phyloP scores from a whole-genome alignment of 2,329 filamentous ascomycete genomes.

The Ophiostoma perfectum region DNA sequence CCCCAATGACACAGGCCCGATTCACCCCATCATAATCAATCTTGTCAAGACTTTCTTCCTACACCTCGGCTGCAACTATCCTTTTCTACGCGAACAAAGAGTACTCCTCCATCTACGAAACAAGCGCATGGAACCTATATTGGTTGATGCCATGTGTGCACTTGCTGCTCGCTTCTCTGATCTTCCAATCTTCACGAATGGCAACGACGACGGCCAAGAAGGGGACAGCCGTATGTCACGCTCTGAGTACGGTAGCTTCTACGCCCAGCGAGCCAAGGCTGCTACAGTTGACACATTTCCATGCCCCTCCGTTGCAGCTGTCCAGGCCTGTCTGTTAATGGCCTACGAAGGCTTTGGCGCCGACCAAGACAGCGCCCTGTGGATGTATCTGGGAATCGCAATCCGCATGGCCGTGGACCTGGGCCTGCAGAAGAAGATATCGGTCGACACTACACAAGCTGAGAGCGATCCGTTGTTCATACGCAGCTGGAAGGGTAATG shows the following conservation, averaged over 20 bases:
- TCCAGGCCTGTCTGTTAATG: constrained; percentile 76
- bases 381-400: constrained; percentile 88
- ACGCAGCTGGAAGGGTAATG: not conserved
- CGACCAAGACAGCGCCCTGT: constrained; percentile 80
- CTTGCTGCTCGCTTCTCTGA: constrained; percentile 76
- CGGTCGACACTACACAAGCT: constrained; percentile 55
- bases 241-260: constrained; percentile 69
- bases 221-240: constrained; percentile 28
- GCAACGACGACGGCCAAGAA: constrained; percentile 38
- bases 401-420: constrained; percentile 64
- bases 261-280: constrained; percentile 76
- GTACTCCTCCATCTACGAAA: constrained; percentile 73
- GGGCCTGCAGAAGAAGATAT: constrained; percentile 75
- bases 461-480: constrained; percentile 46
- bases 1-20: constrained; percentile 60
- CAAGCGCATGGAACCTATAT: constrained; percentile 74
- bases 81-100: constrained; percentile 67
- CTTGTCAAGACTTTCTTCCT: constrained; percentile 76
- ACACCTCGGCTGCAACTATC: constrained; percentile 79
- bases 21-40: constrained; percentile 68
- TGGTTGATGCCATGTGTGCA: constrained; percentile 82
- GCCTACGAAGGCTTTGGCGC: constrained; percentile 87
- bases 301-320: constrained; percentile 74
- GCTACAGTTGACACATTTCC: constrained; percentile 77
- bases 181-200: constrained; percentile 47